Conservation (phyloP, 805 yeast species). For the Peterozyma toletana region DNA sequence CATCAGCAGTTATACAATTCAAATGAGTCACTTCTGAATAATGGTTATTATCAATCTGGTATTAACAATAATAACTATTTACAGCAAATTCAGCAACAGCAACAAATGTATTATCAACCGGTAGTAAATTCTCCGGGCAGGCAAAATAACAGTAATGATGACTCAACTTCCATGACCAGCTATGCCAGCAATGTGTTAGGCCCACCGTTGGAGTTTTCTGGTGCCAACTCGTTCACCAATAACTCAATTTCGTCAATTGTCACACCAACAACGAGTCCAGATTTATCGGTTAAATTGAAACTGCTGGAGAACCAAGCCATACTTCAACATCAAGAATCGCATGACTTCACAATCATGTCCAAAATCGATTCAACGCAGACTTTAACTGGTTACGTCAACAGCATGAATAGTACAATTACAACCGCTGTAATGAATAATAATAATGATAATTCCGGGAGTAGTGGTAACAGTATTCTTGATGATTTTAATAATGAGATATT, state of each 20-base stretch:
- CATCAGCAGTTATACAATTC: not conserved
- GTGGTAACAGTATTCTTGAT: not conserved
- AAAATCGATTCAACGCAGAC: not conserved
- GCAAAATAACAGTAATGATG: conserved; percentile 1
- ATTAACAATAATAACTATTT: conserved; percentile 3
- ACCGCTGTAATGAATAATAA: not conserved
- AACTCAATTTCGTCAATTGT: conserved; percentile 5
- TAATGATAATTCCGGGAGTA: not conserved
- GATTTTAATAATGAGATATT: not conserved
- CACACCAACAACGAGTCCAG: conserved; percentile 6
- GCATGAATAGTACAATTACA: not conserved
- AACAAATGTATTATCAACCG: conserved; percentile 2
- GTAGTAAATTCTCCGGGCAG: conserved; percentile 1
- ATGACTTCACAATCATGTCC: not conserved
- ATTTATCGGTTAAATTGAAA: not conserved
- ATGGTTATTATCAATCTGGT: conserved; percentile 7
- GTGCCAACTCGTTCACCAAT: conserved; percentile 3
- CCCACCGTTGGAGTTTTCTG: conserved; percentile 5
- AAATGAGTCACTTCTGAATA: not conserved
- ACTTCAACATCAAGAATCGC: too few species aligned
- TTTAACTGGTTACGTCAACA: not conserved
- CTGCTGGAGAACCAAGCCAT: not conserved
- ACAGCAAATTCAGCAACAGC: conserved; percentile 1
- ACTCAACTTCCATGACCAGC: conserved; percentile 1
- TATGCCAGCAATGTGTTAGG: not conserved